phyloP scores from a whole-genome alignment of 768 basidiomycete genomes.

The Gelatoporia subvermispora region DNA sequence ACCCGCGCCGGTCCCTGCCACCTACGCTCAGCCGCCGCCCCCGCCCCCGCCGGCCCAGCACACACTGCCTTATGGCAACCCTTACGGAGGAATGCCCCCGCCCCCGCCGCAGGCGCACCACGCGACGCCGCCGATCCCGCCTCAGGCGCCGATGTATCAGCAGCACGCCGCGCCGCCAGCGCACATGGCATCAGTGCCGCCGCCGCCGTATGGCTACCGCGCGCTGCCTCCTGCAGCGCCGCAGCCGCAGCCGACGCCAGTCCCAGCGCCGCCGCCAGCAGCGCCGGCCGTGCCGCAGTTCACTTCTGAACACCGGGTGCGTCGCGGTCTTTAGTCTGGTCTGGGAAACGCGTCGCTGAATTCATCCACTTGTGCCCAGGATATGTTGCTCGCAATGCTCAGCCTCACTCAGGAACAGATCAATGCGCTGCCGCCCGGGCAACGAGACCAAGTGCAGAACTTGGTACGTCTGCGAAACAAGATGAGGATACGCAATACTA shows the following conservation, averaged over 20 bases:
- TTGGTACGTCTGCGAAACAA: conserved; percentile 42
- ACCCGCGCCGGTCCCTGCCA: conserved; percentile 11
- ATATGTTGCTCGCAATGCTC: conserved; percentile 85
- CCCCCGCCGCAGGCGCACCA: conserved; percentile 17
- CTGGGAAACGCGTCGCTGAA: background rate
- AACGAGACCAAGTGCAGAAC: conserved; percentile 75
- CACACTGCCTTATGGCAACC: conserved; percentile 19
- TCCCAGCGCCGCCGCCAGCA: conserved; percentile 26
- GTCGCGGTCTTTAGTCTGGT: conserved; percentile 18
- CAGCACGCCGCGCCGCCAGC: conserved; percentile 17
- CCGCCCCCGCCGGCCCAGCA: conserved; percentile 19
- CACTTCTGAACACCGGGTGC: conserved; percentile 48
- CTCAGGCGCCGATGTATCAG: conserved; percentile 18
- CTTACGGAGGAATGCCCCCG: conserved; percentile 11
- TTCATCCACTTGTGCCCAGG: conserved; percentile 35
- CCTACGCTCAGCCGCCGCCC: conserved; percentile 9
- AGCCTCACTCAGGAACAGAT: conserved; percentile 80
- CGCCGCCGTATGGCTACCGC: conserved; percentile 15
- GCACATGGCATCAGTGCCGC: conserved; percentile 16
- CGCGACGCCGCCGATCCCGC: conserved; percentile 18
- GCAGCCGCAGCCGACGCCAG: conserved; percentile 25
- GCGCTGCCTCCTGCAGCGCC: conserved; percentile 27
- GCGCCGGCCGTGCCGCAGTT: conserved; percentile 27
- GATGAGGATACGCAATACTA: no score
- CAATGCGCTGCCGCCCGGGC: conserved; percentile 69